These are phyloP conservation scores for Mimosa bimucronata DNA, from an alignment of 306 rosid species.

Conservation along the genomic window DNA sequence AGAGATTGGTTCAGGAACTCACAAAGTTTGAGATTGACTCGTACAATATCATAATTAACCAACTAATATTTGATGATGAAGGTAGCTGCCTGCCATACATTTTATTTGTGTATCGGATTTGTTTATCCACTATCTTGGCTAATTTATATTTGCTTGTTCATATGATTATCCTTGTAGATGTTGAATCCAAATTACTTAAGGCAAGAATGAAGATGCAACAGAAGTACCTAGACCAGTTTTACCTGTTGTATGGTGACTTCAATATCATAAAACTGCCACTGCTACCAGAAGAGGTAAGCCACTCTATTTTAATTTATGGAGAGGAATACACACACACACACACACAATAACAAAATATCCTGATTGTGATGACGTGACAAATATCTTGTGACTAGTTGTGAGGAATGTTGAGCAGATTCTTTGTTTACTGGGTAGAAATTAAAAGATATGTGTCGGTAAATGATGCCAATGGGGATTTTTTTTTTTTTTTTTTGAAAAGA, in stretches of 20 bases:
- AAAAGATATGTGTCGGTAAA: background rate
- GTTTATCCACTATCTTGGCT: background rate
- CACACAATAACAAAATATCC: too few species aligned
- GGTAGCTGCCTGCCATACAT: slow-evolving; percentile 37
- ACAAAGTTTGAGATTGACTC: slow-evolving; percentile 77
- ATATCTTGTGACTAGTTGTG: background rate
- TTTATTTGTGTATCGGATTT: background rate
- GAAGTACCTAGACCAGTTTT: slow-evolving; percentile 72
- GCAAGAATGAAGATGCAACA: slow-evolving; percentile 85
- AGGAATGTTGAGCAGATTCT: background rate
- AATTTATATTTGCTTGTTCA: background rate
- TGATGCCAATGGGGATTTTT: background rate
- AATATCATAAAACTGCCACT: slow-evolving; percentile 72
- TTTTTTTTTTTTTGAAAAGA: background rate
- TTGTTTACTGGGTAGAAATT: background rate
- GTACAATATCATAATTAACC: slow-evolving; percentile 73
- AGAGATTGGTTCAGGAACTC: slow-evolving; percentile 79
- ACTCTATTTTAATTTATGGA: background rate
- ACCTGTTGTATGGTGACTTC: slow-evolving; percentile 76
- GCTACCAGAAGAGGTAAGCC: slow-evolving; percentile 69
- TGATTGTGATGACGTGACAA: background rate
- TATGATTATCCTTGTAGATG: slow-evolving; percentile 42
- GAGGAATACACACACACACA: background rate
- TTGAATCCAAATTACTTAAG: slow-evolving; percentile 64
- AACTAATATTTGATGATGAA: slow-evolving; percentile 66